Evolutionary conservation across 495 filamentous ascomycete species (phyloP).

Genomic region (Lophium mytilinum): DNA sequence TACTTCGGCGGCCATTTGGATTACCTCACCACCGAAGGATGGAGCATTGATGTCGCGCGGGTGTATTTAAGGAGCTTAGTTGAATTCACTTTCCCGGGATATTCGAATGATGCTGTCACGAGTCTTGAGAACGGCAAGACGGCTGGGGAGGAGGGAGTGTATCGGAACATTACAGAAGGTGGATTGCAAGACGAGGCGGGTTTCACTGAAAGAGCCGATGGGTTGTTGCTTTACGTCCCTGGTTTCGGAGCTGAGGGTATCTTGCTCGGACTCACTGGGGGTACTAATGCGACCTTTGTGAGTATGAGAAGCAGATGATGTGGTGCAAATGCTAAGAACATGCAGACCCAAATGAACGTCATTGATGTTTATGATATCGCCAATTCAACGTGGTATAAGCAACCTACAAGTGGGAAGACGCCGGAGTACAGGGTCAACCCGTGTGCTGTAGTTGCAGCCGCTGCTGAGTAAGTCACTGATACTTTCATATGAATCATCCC

Average conservation of each 20-base stretch:
- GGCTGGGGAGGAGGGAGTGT: conserved; percentile 49
- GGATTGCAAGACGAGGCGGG: conserved; percentile 54
- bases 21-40: conserved; percentile 58
- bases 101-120: conserved; percentile 49
- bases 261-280: conserved; percentile 61
- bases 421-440: conserved; percentile 64
- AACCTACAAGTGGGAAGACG: conserved; percentile 53
- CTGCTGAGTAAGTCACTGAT: conserved; percentile 36
- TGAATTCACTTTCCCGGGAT: conserved; percentile 66
- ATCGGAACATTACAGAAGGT: conserved; percentile 63
- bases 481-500: neutral
- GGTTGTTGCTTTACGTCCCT: conserved; percentile 61
- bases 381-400: conserved; percentile 69
- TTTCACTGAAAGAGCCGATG: conserved; percentile 65
- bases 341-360: conserved; percentile 56
- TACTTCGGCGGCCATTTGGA: conserved; percentile 74
- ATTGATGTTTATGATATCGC: conserved; percentile 73
- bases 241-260: conserved; percentile 63
- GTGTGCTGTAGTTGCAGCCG: conserved; percentile 62
- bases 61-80: conserved; percentile 64
- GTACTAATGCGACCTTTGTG: conserved; percentile 52
- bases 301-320: conserved; percentile 14
- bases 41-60: conserved; percentile 51
- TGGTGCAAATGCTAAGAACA: conserved; percentile 2
- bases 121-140: conserved; percentile 40